phyloP scores from a whole-genome alignment of 129 eudicot species.

The Flaveria ramosissima region DNA sequence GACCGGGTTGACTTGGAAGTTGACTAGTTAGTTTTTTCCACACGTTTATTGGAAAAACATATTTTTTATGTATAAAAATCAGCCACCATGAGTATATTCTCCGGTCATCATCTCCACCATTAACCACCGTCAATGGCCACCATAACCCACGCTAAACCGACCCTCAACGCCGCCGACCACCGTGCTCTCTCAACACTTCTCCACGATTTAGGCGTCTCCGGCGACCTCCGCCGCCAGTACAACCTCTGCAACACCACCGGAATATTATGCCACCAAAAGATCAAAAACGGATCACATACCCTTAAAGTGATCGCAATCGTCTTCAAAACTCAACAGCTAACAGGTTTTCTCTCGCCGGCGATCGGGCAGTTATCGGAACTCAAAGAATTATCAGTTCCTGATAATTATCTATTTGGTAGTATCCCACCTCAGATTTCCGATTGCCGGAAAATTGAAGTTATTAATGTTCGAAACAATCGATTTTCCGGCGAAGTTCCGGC shows the following conservation, averaged over 20 bases:
- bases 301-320: constrained; percentile 56
- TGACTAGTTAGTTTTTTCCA: constrained; percentile 22
- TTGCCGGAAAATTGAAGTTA: constrained; percentile 64
- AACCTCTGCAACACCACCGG: constrained; percentile 60
- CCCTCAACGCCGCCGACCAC: constrained; percentile 49
- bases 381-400: constrained; percentile 54
- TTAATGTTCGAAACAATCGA: constrained; percentile 52
- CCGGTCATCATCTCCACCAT: constrained; percentile 15
- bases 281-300: constrained; percentile 30
- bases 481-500: constrained; percentile 64
- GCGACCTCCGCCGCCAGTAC: constrained; percentile 26
- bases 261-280: constrained; percentile 51
- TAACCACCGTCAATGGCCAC: constrained; percentile 48
- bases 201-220: constrained; percentile 47
- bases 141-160: constrained; percentile 38
- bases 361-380: constrained; percentile 67
- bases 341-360: constrained; percentile 64
- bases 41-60: not conserved
- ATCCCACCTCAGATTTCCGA: constrained; percentile 56
- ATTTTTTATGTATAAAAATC: not conserved
- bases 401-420: constrained; percentile 51
- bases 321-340: constrained; percentile 41
- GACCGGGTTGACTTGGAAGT: not conserved
- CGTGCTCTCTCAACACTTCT: constrained; percentile 53
- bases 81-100: not conserved